phyloP scores from a whole-genome alignment of 73 alveolate genomes.

The Paramecium sexaurelia region DNA sequence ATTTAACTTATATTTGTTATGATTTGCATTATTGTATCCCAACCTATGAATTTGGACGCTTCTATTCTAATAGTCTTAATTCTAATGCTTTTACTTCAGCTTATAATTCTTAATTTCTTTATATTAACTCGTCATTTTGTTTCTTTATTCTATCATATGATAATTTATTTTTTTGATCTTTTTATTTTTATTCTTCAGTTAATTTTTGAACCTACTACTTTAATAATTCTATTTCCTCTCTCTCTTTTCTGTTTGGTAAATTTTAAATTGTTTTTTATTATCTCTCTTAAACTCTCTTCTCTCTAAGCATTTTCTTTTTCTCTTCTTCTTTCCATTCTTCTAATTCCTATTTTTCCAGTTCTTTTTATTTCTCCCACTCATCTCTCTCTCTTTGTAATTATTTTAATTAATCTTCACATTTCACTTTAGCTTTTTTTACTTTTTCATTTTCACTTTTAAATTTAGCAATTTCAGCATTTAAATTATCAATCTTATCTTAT shows the following conservation, averaged over 20 bases:
- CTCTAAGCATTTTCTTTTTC: conserved; percentile 59
- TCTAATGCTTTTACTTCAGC: conserved; percentile 80
- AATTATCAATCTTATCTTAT: conserved; percentile 45
- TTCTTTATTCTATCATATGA: conserved; percentile 89
- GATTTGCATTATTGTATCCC: conserved; percentile 4
- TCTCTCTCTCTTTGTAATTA: conserved; percentile 63
- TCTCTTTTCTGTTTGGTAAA: conserved; percentile 83
- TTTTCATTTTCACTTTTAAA: conserved; percentile 64
- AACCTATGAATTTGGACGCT: not conserved
- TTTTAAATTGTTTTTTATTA: conserved; percentile 42
- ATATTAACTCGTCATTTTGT: conserved; percentile 80
- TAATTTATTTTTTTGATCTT: conserved; percentile 88
- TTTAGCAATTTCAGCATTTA: conserved; percentile 49
- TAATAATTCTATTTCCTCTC: conserved; percentile 90
- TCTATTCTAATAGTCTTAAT: conserved; percentile 59
- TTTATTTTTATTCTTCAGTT: conserved; percentile 82
- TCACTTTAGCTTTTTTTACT: conserved; percentile 56
- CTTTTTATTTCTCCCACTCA: conserved; percentile 57
- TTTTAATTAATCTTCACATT: conserved; percentile 57
- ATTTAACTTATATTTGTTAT: not conserved
- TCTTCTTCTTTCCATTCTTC: conserved; percentile 66
- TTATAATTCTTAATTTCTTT: conserved; percentile 82
- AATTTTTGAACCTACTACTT: conserved; percentile 81
- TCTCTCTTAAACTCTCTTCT: conserved; percentile 63
- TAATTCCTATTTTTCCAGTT: conserved; percentile 43